Conservation (phyloP, 2,329 filamentous ascomycete species). For the Plenodomus tracheiphilus region DNA sequence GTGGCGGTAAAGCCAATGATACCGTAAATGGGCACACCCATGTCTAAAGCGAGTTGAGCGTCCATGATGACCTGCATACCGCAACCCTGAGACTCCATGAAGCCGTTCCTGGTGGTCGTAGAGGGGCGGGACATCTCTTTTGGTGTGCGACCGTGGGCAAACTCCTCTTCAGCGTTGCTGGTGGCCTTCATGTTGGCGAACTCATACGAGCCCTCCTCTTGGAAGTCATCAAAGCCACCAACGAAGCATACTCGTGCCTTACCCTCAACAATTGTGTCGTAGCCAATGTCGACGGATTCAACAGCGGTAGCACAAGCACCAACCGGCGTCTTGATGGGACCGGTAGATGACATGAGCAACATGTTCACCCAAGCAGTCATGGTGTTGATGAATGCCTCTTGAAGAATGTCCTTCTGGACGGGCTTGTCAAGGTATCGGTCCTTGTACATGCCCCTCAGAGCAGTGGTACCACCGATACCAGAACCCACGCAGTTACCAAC, state of each 20-base stretch:
- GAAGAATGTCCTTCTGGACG: conserved; percentile 96
- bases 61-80: conserved; percentile 99
- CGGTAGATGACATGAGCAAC: conserved; percentile 94
- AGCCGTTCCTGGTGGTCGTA: conserved; percentile 94
- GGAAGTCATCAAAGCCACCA: conserved; percentile 98
- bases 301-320: conserved; percentile 97
- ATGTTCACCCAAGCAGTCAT: conserved; percentile 99
- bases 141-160: conserved; percentile 91
- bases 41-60: conserved; percentile 90
- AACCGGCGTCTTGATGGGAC: conserved; percentile 97
- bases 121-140: conserved; percentile 97
- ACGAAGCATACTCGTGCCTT: conserved; percentile 98
- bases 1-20: conserved; percentile 91
- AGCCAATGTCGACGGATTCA: conserved; percentile 95
- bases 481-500: conserved; percentile 98
- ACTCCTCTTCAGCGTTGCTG: conserved; percentile 95
- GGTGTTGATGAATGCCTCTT: conserved; percentile 99
- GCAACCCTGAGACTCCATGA: conserved; percentile 99
- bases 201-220: conserved; percentile 98
- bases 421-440: conserved; percentile 96
- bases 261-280: conserved; percentile 97
- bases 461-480: conserved; percentile 92
- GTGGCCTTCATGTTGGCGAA: conserved; percentile 99
- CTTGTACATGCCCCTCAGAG: conserved; percentile 96
- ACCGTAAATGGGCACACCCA: conserved; percentile 98